Percentiles rank a stretch among this genome's conserved stretches.
Evolutionary conservation across 495 filamentous ascomycete genomes (phyloP).

Genomic region (Coniosporium apollinis): DNA sequence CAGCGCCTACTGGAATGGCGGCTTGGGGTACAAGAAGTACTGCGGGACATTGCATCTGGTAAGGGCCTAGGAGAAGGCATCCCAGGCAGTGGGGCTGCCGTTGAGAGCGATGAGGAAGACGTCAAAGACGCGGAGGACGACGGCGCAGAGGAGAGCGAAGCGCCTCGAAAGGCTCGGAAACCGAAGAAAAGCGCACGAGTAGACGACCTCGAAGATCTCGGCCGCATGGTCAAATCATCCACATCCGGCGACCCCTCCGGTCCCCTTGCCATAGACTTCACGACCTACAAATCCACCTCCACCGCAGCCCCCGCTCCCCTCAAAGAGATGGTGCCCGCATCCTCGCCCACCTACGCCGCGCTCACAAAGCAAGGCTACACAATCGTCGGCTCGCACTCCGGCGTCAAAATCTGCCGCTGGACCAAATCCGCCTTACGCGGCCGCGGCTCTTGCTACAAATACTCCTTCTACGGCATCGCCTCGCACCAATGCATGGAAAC

Average conservation of each 20-base stretch:
- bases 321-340: slow-evolving; percentile 84
- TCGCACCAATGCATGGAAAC: slow-evolving; percentile 97
- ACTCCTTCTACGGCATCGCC: slow-evolving; percentile 85
- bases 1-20: slow-evolving; percentile 59
- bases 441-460: slow-evolving; percentile 92
- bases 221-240: slow-evolving; percentile 32
- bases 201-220: slow-evolving; percentile 79
- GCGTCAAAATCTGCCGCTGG: slow-evolving; percentile 96
- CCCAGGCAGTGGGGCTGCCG: slow-evolving; percentile 59
- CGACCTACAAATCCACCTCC: slow-evolving; percentile 34
- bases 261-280: slow-evolving; percentile 75
- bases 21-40: slow-evolving; percentile 49
- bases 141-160: slow-evolving; percentile 34
- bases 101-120: slow-evolving; percentile 69
- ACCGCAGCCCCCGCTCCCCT: slow-evolving; percentile 19
- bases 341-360: slow-evolving; percentile 69
- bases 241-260: slow-evolving; percentile 9
- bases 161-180: slow-evolving; percentile 19
- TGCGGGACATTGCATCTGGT: slow-evolving; percentile 43
- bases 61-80: slow-evolving; percentile 65
- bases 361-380: slow-evolving; percentile 93
- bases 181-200: slow-evolving; percentile 30
- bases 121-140: slow-evolving; percentile 40
- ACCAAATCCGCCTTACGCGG: slow-evolving; percentile 95
- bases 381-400: slow-evolving; percentile 87